phyloP scores from a whole-genome alignment of 192 early-diverging fungal species.

The Rhizophagus prolifer region DNA sequence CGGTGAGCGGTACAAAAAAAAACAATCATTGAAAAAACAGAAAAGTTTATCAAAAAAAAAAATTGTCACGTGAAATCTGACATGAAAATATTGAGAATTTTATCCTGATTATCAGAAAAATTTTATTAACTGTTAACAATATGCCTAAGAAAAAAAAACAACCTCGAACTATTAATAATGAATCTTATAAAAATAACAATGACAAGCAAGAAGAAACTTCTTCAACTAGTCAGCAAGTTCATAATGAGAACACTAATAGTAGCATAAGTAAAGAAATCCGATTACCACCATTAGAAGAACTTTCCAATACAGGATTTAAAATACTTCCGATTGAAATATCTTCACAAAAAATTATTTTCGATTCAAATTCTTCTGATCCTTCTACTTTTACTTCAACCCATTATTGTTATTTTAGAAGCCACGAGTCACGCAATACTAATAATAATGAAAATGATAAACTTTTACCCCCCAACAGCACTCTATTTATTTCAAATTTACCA shows the following conservation, averaged over 20 bases:
- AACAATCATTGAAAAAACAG: too few species aligned
- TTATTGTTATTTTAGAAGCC: constrained; percentile 44
- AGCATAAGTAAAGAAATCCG: not conserved
- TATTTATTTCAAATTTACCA: constrained; percentile 71
- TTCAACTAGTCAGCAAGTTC: not conserved
- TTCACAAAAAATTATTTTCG: not conserved
- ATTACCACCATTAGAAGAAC: not conserved
- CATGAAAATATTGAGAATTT: too few species aligned
- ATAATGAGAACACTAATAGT: not conserved
- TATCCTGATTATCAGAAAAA: not conserved
- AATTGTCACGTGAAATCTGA: too few species aligned
- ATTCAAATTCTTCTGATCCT: not conserved
- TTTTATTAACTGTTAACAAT: not conserved
- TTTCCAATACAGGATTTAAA: not conserved
- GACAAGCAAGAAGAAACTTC: not conserved
- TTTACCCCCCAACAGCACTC: constrained; percentile 55
- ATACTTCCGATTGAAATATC: not conserved
- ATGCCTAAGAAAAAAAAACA: not conserved
- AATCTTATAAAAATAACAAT: not conserved
- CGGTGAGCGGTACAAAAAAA: too few species aligned
- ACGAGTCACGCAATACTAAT: constrained; percentile 35
- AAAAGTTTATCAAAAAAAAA: too few species aligned
- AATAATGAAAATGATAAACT: not conserved
- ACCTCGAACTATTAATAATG: not conserved
- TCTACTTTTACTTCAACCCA: constrained; percentile 9